These are phyloP conservation scores for Berberis vulgaris DNA, from an alignment of 164 flowering plant species.

Conservation along the genomic window DNA sequence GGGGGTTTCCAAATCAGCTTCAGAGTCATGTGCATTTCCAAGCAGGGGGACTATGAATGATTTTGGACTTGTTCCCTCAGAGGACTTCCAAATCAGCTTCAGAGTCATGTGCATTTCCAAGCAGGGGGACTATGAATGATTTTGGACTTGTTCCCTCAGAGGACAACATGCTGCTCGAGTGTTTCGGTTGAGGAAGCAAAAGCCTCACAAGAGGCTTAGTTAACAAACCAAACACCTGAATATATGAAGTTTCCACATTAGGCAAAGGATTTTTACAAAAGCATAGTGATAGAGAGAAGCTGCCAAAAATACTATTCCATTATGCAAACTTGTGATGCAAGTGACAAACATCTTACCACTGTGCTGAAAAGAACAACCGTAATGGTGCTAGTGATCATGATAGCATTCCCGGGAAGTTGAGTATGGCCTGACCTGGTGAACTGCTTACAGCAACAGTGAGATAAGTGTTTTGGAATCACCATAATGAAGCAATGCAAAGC, in stretches of 20 bases:
- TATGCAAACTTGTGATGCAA: neutral
- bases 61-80: constrained; percentile 53
- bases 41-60: constrained; percentile 58
- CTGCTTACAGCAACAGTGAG: constrained; percentile 32
- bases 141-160: constrained; percentile 60
- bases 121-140: constrained; percentile 52
- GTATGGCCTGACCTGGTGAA: constrained; percentile 68
- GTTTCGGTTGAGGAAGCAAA: constrained; percentile 43
- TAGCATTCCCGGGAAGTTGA: constrained; percentile 56
- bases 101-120: constrained; percentile 38
- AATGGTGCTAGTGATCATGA: constrained; percentile 94
- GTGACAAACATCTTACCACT: constrained; percentile 52
- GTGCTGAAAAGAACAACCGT: constrained; percentile 93
- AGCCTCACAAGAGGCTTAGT: constrained; percentile 69
- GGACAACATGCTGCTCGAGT: constrained; percentile 23
- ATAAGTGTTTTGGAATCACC: neutral
- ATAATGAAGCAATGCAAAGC: neutral
- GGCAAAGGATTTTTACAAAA: no score
- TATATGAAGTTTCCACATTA: no score
- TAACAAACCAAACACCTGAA: constrained; percentile 66
- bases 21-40: constrained; percentile 37
- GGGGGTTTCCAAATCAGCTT: constrained; percentile 17
- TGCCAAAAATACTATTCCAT: neutral
- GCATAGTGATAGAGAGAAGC: neutral
- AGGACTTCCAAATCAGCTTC: constrained; percentile 26